Base-by-base conservation (phyloP, 1,284 basidiomycete species). In the Calocybe gambosa region DNA sequence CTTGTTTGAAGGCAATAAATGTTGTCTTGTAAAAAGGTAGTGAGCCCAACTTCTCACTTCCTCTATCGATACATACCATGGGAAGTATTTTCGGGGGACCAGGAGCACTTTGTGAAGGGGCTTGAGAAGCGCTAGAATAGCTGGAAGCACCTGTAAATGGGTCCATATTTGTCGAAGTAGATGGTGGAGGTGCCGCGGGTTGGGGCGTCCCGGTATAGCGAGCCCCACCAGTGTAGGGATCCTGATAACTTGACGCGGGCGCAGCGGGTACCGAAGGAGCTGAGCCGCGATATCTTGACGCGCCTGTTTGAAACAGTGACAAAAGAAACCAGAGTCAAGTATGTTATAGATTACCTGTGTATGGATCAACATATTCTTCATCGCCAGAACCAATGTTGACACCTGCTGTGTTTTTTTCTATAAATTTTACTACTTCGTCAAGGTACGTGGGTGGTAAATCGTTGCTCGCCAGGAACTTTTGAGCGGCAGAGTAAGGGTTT, bases 341-440 rank as follows among this genome's bases (percentile, higher is more conserved):
- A 50, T 45, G 9, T 23, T 50, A 31, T 21, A 35, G 45, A 61
- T 55, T 60, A 76, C 92, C 93, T 47, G 96, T 99, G 66, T 82
- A 99, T 5, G 95, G 95, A 63, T 99, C 96, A 13, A 84, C 79
- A 60, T 80, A 93, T 40, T 82, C 77, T 46, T 69, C 73, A 39
- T 63, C 64, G 12, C 72, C 67, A 5, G 64, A 59, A 33, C 83
- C 85, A 2, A 95, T 67, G 46, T 74, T 82, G 7, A 89, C 81
- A 1, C 89, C 89, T 10, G 75, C 67, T 0, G 93, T 88, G 56
- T 95, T 97, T 66, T 89, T 89, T 64, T 97, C 88, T 49, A 99
- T 98, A 65, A 98, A 99, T 39, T 77, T 73, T 21, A 92, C 94
- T 15, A 99, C 88, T 65, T 99, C 81, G 56, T 99, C 95, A 16